Base-by-base conservation (phyloP, 345 rosid species). In the Pistacia vera region DNA sequence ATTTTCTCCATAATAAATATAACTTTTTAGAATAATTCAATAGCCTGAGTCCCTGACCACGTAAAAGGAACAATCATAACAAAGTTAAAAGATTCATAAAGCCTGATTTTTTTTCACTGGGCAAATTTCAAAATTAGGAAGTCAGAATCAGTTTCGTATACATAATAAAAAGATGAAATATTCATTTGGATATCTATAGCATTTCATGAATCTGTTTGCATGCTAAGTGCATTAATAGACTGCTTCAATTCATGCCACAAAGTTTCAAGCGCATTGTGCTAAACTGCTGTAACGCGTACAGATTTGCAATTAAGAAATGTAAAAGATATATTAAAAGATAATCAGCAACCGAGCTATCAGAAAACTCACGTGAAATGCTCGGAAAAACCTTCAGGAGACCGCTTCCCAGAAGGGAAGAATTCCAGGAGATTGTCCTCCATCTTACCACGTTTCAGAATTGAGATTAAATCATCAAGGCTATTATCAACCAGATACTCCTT, bases 401-500 rank as follows among this genome's bases (percentile, higher is more conserved):
- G 90, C 87, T 89, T 97, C 5, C 86, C 84, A 3, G 97, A 85
- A 4, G 98, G 99, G 76, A 97, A 85, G 73, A 94, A 89, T 13
- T 91, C 93, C 78, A 97, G 73, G 57, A 97, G 95, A 75, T 91
- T 88, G 71, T 97, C 98, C 77, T 97, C 99, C 88, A 92, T 91
- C 69, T 97, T 97, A 25, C 97, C 98, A 76, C 97, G 90, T 81
- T 95, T 97, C 82, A 97, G 87, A 68, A 97, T 90, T 38, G 96
- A 66, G 69, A 97, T 97, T 88, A 94, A 85, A 83, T 97, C 98
- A 76, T 94, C 98, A 77, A 97, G 94, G 83, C 92, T 90, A 76
- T 97, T 97, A 83, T 91, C 99, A 78, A 94, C 91, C 85, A 94
- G 89, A 82, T 97, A 97, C 77, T 89, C 98, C 86, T 91, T 97